Evolutionary conservation across 176 grass and related monocot species (phyloP).

Genomic region (Eragrostis nindensis): DNA sequence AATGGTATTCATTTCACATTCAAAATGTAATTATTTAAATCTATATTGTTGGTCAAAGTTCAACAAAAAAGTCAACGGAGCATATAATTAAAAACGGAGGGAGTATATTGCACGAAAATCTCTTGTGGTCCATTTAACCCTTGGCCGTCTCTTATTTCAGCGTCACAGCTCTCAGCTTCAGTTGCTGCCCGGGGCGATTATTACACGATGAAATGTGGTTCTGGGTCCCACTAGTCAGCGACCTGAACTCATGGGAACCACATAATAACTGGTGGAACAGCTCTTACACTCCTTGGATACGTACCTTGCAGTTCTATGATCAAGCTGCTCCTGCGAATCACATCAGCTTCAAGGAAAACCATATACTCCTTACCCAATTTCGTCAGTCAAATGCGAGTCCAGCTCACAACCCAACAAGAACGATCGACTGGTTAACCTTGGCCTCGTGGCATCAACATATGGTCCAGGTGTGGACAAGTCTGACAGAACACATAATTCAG

Average conservation of each 20-base stretch:
- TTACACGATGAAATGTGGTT: not conserved
- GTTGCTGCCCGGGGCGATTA: not conserved
- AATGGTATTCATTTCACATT: no score
- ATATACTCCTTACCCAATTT: not conserved
- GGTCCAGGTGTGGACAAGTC: constrained; percentile 21
- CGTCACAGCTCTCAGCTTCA: not conserved
- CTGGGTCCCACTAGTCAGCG: not conserved
- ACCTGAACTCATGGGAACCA: constrained; percentile 6
- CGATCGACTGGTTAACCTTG: not conserved
- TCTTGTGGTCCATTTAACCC: not conserved
- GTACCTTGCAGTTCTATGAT: constrained; percentile 27
- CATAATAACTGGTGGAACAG: constrained; percentile 3
- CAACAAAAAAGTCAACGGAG: no score
- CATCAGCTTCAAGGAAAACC: constrained; percentile 27
- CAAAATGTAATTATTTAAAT: no score
- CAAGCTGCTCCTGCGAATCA: constrained; percentile 36
- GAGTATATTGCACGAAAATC: no score
- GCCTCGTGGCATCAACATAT: not conserved
- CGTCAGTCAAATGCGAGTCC: constrained; percentile 10
- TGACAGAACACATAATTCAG: constrained; percentile 1
- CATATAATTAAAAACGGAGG: no score
- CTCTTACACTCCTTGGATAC: not conserved
- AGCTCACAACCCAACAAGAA: not conserved
- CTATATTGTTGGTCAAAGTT: no score
- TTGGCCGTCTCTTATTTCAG: not conserved